Base-by-base conservation (phyloP, 2,329 filamentous ascomycete genomes). In the Ustilaginoidea virens region DNA sequence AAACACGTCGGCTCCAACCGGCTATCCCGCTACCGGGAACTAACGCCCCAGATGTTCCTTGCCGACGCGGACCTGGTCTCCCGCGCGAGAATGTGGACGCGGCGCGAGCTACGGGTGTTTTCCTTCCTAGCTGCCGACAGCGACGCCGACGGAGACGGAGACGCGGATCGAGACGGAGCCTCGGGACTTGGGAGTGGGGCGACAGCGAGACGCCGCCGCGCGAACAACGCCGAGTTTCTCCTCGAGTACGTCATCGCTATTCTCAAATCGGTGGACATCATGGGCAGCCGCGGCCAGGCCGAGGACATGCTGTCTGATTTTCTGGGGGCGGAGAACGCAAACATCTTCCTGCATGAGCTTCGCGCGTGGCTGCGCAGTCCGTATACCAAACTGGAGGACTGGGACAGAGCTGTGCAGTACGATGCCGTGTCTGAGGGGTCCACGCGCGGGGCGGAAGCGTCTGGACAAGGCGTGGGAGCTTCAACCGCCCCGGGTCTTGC, bases 211-310 rank as follows among this genome's bases (percentile, higher is more conserved):
- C 27, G 17, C 7, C 27, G 33, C n/a, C 33, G 33, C 7, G 33
- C 25, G 8, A 28, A 29, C 22, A 87, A 86, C 43, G 70, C 78
- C 6, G 85, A 92, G 44, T 92, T 86, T 36, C 52, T 94, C 8
- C 64, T 94, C 7, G 81, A 92, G 44, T 93, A 92, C 48, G 71
- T 92, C 30, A 55, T 94, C 23, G 78, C 79, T 7, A 79, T 94
- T 14, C 55, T 94, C 33, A 86, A 81, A 48, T 81, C 74, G 1
- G 71, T 90, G 11, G 83, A 93, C 44, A 63, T 86, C 4, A 83
- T 83, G 51, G 80, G 73, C 4, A 81, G 78, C 36, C 66, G 67
- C 22, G 85, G 83, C 0, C 72, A 80, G 41, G 82, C 83, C 0
- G 81, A 90, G 47, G 73, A 81, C 23, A 66, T 93, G 53, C 49